Conservation (phyloP, 2,329 filamentous ascomycete genomes). For the Fusarium piperis region DNA sequence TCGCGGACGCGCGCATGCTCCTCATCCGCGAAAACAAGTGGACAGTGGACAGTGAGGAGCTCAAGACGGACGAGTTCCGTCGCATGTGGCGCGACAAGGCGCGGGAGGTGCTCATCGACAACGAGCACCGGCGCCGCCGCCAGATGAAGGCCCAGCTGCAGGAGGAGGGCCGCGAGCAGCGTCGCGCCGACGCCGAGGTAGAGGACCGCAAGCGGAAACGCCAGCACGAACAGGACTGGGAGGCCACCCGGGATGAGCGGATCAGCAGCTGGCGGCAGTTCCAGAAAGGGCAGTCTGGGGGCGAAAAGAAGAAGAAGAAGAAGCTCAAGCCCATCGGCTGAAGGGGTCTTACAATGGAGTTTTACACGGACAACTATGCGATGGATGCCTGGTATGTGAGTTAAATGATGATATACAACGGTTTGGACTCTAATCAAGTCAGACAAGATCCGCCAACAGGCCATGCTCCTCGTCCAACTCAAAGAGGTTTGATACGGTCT, state of each 20-base stretch:
- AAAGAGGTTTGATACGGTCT: conserved; percentile 6
- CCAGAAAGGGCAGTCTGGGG: conserved; percentile 74
- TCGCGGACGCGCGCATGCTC: conserved; percentile 94
- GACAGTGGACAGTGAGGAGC: conserved; percentile 86
- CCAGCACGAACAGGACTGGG: conserved; percentile 95
- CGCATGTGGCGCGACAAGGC: conserved; percentile 91
- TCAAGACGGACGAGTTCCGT: conserved; percentile 84
- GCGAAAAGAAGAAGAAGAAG: conserved; percentile 76
- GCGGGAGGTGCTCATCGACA: conserved; percentile 89
- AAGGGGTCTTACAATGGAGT: conserved; percentile 30
- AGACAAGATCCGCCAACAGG: conserved; percentile 32
- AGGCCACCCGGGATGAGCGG: conserved; percentile 87
- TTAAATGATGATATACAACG: conserved; percentile 43
- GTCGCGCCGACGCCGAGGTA: conserved; percentile 84
- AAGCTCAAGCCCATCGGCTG: conserved; percentile 73
- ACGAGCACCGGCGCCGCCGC: conserved; percentile 83
- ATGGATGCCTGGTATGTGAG: conserved; percentile 44
- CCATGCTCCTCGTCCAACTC: conserved; percentile 9
- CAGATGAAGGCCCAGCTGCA: conserved; percentile 96
- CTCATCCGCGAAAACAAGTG: conserved; percentile 95
- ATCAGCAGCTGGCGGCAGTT: conserved; percentile 96
- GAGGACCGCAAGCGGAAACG: conserved; percentile 85
- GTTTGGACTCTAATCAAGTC: conserved; percentile 46
- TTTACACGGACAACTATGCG: conserved; percentile 24
- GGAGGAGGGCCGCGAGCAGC: conserved; percentile 91